Evolutionary conservation across 75 land plant species (phyloP), one percentile per base, ranked within the genome.

Genomic region (Cupressus sempervirens): DNA sequence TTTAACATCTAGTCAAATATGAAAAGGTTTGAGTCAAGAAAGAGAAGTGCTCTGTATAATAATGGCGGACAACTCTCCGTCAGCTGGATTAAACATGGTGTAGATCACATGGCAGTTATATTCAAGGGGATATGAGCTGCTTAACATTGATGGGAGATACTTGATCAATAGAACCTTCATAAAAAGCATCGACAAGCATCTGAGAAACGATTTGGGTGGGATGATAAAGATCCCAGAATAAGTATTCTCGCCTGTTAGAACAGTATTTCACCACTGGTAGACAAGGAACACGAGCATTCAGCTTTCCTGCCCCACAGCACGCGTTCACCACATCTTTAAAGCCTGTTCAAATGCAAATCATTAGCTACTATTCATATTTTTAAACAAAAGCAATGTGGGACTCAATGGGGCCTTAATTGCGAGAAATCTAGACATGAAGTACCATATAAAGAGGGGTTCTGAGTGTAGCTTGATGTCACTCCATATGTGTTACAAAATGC

Each of bases 201-300:
- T 85, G 83, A 68, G 87, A 76, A 8, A 91, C 85, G 58, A 82
- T 79, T 73, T 95, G 90, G 12, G 93, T 93, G 13, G 97, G 96
- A 85, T 95, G 97, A 85, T 91, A 93, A 0, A 93, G 84, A 76
- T 95, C 96, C 96, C 97, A 95, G 87, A 95, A 95, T 23, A 94
- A 53, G 65, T 92, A 89, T 18, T 89, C 87, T n/a, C 48, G 84
- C 45, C 96, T 87, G 86, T 94, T 91, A 1, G 90, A 53, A 82
- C 96, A 95, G 79, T 84, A 88, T 8, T 65, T 65, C 13, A 92
- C 75, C 40, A 91, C 76, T 1, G 97, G 94, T 4, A 86, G 18
- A 86, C 97, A 95, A 12, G 96, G 88, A 53, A 94, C 23, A 23
- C 84, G 75, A 16, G 93, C 97, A 14, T 89, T 94, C 46, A 89